Conservation (phyloP, 23 red algal genomes). For the Agarophyton chilense region DNA sequence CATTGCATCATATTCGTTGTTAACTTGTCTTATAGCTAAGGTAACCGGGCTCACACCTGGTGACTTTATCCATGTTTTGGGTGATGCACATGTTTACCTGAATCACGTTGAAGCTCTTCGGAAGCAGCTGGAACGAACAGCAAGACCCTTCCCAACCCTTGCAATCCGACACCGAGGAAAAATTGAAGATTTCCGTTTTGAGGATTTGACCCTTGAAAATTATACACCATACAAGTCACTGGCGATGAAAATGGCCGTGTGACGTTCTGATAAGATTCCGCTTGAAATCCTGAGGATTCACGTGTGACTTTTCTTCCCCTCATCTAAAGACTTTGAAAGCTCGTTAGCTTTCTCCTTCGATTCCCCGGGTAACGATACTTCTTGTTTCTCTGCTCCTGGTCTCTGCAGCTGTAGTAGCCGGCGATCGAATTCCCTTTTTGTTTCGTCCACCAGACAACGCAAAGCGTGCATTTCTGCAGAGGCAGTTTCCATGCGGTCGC, state of each 20-base stretch:
- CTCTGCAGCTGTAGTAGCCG: background rate
- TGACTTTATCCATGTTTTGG: conserved; percentile 90
- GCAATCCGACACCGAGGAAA: conserved; percentile 47
- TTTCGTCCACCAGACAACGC: conserved; percentile 31
- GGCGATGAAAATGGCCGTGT: conserved; percentile 98
- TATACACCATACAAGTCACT: conserved; percentile 80
- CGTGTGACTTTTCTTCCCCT: background rate
- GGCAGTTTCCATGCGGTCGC: conserved; percentile 26
- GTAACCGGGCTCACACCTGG: conserved; percentile 77
- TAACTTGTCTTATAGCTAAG: conserved; percentile 89
- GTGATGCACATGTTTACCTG: conserved; percentile 94
- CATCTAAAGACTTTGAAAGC: background rate
- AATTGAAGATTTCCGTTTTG: conserved; percentile 87
- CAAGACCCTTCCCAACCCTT: conserved; percentile 83
- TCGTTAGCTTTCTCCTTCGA: background rate
- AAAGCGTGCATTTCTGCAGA: conserved; percentile 32
- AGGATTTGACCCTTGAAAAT: conserved; percentile 79
- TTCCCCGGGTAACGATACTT: background rate
- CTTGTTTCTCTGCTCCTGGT: no score
- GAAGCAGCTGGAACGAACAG: conserved; percentile 75
- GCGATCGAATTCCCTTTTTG: conserved; percentile 8
- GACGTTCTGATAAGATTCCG: conserved; percentile 3
- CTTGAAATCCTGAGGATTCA: background rate
- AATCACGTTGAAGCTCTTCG: conserved; percentile 90
- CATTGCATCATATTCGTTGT: conserved; percentile 92